These are phyloP conservation scores for Ensete glaucum DNA, from an alignment of 176 grass and related monocot genomes.

Conservation along the genomic window DNA sequence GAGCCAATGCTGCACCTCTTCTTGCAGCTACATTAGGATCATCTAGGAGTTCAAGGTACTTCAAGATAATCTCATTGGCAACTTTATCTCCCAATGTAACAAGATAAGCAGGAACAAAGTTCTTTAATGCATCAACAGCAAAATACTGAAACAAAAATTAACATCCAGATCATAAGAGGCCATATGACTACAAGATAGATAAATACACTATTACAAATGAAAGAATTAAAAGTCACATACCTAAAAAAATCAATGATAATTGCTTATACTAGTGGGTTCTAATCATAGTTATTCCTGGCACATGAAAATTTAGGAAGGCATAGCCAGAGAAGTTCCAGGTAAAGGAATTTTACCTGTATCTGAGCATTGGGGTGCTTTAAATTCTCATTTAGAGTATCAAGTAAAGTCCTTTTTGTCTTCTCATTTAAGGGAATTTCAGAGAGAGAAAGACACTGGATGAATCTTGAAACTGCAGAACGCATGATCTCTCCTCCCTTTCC, in stretches of 20 bases:
- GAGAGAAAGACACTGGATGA: constrained; percentile 83
- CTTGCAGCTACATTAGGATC: constrained; percentile 91
- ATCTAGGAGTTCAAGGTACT: constrained; percentile 68
- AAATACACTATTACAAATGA: not conserved
- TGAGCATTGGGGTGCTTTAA: constrained; percentile 84
- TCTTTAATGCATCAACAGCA: constrained; percentile 74
- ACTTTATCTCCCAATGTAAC: constrained; percentile 58
- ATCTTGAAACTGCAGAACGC: constrained; percentile 79
- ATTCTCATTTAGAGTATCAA: constrained; percentile 96
- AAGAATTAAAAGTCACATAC: not conserved
- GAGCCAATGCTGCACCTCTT: constrained; percentile 77
- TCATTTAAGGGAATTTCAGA: constrained; percentile 70
- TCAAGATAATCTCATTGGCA: constrained; percentile 42
- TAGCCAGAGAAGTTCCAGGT: not conserved
- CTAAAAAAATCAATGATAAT: not conserved
- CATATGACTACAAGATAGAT: constrained; percentile 4
- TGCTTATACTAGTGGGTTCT: no score
- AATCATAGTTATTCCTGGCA: no score
- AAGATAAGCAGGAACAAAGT: constrained; percentile 81
- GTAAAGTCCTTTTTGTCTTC: constrained; percentile 72
- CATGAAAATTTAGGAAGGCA: not conserved
- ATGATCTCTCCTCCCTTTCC: constrained; percentile 98
- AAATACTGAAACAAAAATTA: constrained; percentile 41
- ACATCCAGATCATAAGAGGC: not conserved
- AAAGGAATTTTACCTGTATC: constrained; percentile 59